Conservation (phyloP, 495 filamentous ascomycete genomes). For the Penicillium paxilli region DNA sequence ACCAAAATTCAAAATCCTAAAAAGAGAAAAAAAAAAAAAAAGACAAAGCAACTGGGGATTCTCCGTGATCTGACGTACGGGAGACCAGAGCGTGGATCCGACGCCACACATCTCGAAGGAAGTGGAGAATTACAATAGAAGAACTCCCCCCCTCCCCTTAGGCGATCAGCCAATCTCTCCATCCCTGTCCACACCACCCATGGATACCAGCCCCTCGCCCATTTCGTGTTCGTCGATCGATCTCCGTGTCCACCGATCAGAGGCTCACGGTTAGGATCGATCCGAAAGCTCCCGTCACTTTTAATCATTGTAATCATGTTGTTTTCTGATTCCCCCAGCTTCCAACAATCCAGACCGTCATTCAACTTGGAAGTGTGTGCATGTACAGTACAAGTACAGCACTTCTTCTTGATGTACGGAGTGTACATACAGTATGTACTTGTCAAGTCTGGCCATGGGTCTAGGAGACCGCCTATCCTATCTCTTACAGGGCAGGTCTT, state of each 20-base stretch:
- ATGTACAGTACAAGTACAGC: no score
- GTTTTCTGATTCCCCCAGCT: background rate
- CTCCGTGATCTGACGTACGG: slow-evolving; percentile 26
- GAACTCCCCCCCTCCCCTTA: slow-evolving; percentile 17
- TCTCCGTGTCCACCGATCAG: slow-evolving; percentile 26
- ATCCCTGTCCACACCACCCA: slow-evolving; percentile 22
- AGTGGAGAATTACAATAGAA: slow-evolving; percentile 25
- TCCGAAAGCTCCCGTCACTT: slow-evolving; percentile 13
- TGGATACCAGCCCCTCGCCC: slow-evolving; percentile 15
- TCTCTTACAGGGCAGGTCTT: background rate
- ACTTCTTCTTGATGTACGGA: background rate
- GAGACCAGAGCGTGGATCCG: slow-evolving; percentile 15
- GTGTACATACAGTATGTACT: background rate
- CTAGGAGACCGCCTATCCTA: background rate
- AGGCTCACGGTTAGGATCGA: slow-evolving; percentile 21
- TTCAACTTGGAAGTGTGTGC: no score
- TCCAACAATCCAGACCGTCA: background rate
- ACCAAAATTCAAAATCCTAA: slow-evolving; percentile 2
- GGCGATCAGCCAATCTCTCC: slow-evolving; percentile 12
- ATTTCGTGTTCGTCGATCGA: slow-evolving; percentile 22
- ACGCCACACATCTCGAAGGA: slow-evolving; percentile 26
- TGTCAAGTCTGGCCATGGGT: background rate
- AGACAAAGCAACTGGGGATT: slow-evolving; percentile 14
- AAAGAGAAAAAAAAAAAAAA: slow-evolving; percentile 10
- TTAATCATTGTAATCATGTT: background rate